These are phyloP conservation scores for Suhomyces coccinellae DNA, from an alignment of 1,139 yeast species.

Conservation along the genomic window DNA sequence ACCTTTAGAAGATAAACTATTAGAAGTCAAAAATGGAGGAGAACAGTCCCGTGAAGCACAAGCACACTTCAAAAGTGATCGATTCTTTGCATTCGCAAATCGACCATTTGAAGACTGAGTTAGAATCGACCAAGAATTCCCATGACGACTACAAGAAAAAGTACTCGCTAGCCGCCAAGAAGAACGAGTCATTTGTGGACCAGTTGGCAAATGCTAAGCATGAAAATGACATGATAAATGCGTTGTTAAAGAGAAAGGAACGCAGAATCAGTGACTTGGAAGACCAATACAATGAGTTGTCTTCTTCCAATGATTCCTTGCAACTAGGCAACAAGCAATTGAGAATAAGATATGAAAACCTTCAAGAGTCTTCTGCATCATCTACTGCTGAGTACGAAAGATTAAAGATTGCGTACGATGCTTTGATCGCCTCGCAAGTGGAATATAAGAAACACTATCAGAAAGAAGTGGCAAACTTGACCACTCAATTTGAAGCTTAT, in stretches of 20 bases:
- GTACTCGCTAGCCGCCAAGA: slow-evolving; percentile 44
- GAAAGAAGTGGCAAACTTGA: slow-evolving; percentile 31
- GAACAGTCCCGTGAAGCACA: slow-evolving; percentile 13
- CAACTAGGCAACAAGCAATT: slow-evolving; percentile 50
- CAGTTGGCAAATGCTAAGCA: slow-evolving; percentile 69
- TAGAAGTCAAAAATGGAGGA: slow-evolving; percentile 11
- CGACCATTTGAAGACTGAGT: slow-evolving; percentile 51
- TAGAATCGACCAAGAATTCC: slow-evolving; percentile 42
- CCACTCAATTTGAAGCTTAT: slow-evolving; percentile 37
- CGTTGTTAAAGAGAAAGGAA: slow-evolving; percentile 63
- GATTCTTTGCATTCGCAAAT: slow-evolving; percentile 58
- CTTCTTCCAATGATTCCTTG: slow-evolving; percentile 45
- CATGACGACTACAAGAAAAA: slow-evolving; percentile 49
- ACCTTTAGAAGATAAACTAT: neutral
- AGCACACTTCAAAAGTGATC: slow-evolving; percentile 47
- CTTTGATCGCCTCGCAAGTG: slow-evolving; percentile 54
- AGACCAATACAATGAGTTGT: slow-evolving; percentile 49
- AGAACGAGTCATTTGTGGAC: slow-evolving; percentile 62
- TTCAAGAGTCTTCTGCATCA: slow-evolving; percentile 48
- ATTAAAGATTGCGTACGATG: slow-evolving; percentile 62
- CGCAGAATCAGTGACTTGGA: slow-evolving; percentile 64
- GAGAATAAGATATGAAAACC: slow-evolving; percentile 49
- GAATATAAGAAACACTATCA: slow-evolving; percentile 57
- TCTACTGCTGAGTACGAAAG: slow-evolving; percentile 57
- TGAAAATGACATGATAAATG: slow-evolving; percentile 66